Conservation (phyloP, 75 land plant species). For the Isoetes taiwanensis region DNA sequence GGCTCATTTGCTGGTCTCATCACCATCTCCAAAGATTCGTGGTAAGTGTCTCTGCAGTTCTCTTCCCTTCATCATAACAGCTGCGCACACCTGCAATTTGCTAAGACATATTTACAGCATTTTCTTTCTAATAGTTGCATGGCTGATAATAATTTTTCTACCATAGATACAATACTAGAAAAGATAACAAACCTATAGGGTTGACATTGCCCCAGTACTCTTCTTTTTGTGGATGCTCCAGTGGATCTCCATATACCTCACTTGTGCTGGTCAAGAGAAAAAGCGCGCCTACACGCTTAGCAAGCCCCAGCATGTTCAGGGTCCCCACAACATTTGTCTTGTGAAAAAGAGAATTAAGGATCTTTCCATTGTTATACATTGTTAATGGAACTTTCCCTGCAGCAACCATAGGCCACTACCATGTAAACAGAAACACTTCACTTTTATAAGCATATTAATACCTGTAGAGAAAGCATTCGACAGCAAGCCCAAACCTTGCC, state of each 20-base stretch:
- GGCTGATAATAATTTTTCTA: no score
- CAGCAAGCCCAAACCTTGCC: conserved; percentile 75
- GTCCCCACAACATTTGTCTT: conserved; percentile 25
- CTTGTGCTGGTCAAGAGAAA: conserved; percentile 21
- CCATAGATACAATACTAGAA: no score
- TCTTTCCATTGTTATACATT: no score
- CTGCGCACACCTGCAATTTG: conserved; percentile 58
- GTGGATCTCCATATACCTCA: conserved; percentile 23
- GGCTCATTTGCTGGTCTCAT: no score
- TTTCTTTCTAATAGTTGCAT: no score
- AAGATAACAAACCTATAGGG: conserved; percentile 70
- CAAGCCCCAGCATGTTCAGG: conserved; percentile 22
- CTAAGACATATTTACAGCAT: no score
- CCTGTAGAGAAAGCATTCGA: conserved; percentile 71
- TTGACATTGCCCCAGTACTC: conserved; percentile 92
- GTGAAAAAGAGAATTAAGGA: conserved; percentile 12
- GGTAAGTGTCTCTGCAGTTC: conserved; percentile 74
- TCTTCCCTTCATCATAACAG: conserved; percentile 81
- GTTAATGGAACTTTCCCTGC: no score
- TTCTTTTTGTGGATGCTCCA: conserved; percentile 30
- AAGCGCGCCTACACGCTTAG: conserved; percentile 20
- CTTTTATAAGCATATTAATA: no score
- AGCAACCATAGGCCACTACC: no score
- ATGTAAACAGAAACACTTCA: no score
- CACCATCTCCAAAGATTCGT: no score